Evolutionary conservation across 345 rosid genomes (phyloP), one percentile per base, ranked within the genome.

Genomic region (Eucalyptus caleyi): DNA sequence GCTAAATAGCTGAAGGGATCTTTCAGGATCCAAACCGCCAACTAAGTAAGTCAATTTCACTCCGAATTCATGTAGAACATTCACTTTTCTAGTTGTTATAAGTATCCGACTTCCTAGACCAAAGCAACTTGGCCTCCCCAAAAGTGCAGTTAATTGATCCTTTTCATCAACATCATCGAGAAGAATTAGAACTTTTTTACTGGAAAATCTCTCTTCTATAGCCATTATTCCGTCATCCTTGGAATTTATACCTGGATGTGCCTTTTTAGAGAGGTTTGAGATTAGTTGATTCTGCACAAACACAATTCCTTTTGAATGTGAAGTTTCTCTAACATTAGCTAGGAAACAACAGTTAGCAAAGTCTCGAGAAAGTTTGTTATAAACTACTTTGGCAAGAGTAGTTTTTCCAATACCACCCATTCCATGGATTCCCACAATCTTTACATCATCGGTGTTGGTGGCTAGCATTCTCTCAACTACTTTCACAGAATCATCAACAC

Each of bases 351-450:
- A 88, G 24, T 54, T 3, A 18, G 4, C 3, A 82, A 80, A 88
- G 27, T 50, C 26, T 1, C 0, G 34, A 50, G 5, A 54, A 50
- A 88, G 4, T 26, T 88, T 23, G 54, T 88, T 88, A 80, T 82
- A 88, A 7, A 88, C 65, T 21, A 88, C 26, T 86, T 88, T 88
- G 27, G 89, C 80, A 26, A 88, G 40, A 54, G 89, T 88, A 9
- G 32, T 88, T 72, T 88, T 88, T 45, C 89, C 89, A n/a, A 82
- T 42, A 16, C 89, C 89, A 18, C 65, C 69, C 85, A 42, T 1
- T 10, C 89, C 87, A 0, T 83, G 72, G 62, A 88, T 82, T 81
- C 86, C 89, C 21, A 82, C 12, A 6, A 88, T 82, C 44, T 47
- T 34, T 13, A 54, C 72, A 12, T 82, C 87, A 1, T 53, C 15